Percentiles rank a stretch among this genome's conserved stretches.
Conservation (phyloP, 2,329 filamentous ascomycete genomes). For the Fusarium sterilihyphosum region DNA sequence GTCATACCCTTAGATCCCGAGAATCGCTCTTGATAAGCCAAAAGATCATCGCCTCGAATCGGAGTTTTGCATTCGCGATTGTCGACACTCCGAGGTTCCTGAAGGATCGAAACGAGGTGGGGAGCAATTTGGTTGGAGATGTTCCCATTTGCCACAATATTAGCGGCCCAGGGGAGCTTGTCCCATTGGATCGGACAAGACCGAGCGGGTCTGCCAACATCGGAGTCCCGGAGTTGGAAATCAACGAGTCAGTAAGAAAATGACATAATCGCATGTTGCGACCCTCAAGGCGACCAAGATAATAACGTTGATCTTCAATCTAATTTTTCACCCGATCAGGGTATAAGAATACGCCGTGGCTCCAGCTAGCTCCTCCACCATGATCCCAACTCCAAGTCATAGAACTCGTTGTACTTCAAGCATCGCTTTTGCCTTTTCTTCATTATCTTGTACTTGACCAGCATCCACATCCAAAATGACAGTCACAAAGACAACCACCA, state of each 20-base stretch:
- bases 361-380: background rate
- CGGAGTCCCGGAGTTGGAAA: conserved; percentile 15
- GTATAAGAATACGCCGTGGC: background rate
- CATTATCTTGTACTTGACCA: background rate
- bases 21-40: background rate
- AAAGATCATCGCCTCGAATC: background rate
- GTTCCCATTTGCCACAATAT: background rate
- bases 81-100: background rate
- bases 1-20: background rate
- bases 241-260: background rate
- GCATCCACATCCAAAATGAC: conserved; percentile 11
- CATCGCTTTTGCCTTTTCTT: background rate
- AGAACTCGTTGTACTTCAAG: background rate
- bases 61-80: background rate
- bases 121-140: background rate
- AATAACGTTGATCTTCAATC: background rate
- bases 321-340: background rate
- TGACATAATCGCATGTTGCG: background rate
- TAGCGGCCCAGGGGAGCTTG: background rate
- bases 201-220: background rate
- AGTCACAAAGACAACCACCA: background rate
- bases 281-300: background rate
- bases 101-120: background rate
- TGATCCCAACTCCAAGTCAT: background rate
- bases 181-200: background rate